These are phyloP conservation scores for Diaporthe humulicola DNA, from an alignment of 2,329 filamentous ascomycete genomes.

Conservation along the genomic window DNA sequence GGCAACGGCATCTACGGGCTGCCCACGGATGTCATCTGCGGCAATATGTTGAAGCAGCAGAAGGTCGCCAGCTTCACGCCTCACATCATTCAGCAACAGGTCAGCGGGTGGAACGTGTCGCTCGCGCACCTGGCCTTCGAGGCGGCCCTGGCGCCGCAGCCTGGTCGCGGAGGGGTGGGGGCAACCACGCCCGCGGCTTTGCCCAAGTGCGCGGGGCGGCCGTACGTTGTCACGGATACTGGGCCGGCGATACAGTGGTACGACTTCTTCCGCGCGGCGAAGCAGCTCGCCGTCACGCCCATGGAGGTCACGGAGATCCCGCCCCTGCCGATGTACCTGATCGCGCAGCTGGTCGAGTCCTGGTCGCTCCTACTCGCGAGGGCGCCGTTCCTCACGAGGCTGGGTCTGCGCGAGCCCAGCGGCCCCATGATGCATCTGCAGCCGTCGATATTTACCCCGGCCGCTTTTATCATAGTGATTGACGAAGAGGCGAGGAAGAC, in stretches of 20 bases:
- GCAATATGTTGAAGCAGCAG: conserved; percentile 53
- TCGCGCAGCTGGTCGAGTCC: conserved; percentile 54
- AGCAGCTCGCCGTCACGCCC: conserved; percentile 47
- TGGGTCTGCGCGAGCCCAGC: conserved; percentile 48
- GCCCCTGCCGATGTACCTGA: conserved; percentile 53
- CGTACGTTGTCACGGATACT: conserved; percentile 65
- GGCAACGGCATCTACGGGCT: conserved; percentile 67
- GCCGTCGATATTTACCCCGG: conserved; percentile 54
- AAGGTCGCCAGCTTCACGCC: conserved; percentile 58
- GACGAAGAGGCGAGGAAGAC: conserved; percentile 53
- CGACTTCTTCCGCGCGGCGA: conserved; percentile 55
- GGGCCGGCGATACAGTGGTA: conserved; percentile 58
- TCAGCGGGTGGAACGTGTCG: conserved; percentile 65
- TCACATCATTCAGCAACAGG: conserved; percentile 63
- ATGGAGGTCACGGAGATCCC: conserved; percentile 50
- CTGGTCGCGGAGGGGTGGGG: conserved; percentile 44
- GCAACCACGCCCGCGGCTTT: conserved; percentile 42
- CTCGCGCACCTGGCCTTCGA: conserved; percentile 67
- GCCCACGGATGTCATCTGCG: conserved; percentile 57
- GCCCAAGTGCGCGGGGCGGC: conserved; percentile 56
- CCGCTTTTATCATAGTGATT: conserved; percentile 53
- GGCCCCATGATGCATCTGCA: conserved; percentile 55
- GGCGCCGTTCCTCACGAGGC: conserved; percentile 41
- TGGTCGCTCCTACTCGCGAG: conserved; percentile 48
- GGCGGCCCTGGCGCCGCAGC: conserved; percentile 55